Evolutionary conservation across 345 rosid genomes (phyloP).

Genomic region (Heritiera fomes): DNA sequence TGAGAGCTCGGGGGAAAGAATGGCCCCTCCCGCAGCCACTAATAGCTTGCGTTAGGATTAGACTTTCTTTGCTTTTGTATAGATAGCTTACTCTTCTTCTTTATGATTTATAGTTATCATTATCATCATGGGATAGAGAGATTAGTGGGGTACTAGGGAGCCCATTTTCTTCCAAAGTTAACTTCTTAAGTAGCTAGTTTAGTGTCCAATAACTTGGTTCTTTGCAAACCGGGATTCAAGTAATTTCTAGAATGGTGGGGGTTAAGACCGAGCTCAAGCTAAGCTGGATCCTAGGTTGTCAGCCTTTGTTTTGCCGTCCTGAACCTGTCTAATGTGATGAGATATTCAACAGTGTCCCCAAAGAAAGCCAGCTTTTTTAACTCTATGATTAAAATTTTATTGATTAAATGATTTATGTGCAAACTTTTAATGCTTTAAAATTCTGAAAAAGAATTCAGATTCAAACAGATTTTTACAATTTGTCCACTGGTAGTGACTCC

Average conservation of each 20-base stretch:
- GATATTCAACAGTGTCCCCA: background rate
- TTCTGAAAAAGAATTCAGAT: background rate
- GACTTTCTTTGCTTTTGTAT: slow-evolving; percentile 21
- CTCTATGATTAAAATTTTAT: slow-evolving; percentile 10
- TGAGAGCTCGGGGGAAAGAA: slow-evolving; percentile 33
- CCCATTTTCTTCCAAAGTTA: background rate
- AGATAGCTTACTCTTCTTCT: background rate
- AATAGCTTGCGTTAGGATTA: slow-evolving; percentile 31
- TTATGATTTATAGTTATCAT: slow-evolving; percentile 23
- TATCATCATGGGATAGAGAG: slow-evolving; percentile 20
- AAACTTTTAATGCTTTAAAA: slow-evolving; percentile 6
- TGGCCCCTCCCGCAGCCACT: slow-evolving; percentile 28
- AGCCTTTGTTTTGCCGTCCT: background rate
- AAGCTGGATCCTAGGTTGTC: slow-evolving; percentile 7
- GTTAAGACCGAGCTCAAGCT: background rate
- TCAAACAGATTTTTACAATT: background rate
- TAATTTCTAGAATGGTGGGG: background rate
- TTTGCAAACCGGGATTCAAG: background rate
- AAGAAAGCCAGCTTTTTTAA: background rate
- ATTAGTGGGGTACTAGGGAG: background rate
- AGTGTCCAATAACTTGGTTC: background rate
- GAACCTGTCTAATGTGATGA: background rate
- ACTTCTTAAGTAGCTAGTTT: background rate
- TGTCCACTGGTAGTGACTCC: background rate
- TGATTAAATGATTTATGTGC: background rate